Base-by-base conservation (phyloP, 208 protist species). In the Naegleria lovaniensis region DNA sequence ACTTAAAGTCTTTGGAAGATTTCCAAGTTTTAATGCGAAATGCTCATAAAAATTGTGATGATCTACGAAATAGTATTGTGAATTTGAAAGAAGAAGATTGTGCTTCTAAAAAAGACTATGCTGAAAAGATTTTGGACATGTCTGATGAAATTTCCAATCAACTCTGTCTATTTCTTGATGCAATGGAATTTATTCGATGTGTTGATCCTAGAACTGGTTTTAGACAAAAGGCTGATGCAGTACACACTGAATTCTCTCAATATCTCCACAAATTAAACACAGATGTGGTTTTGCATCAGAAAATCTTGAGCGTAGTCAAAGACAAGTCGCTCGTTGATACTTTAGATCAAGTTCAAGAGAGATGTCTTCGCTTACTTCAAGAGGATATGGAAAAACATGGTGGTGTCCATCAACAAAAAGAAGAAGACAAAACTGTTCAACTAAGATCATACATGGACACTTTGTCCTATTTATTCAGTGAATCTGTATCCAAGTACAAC, bases 261-360 rank as follows among this genome's bases (percentile, higher is more conserved):
- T 97, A 96, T 92, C 97, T 98, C 95, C 96, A 94, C 41, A 95
- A 96, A 92, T 95, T 97, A 84, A 98, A 98, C 93, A 95, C 95
- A 33, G 93, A 95, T 11, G 93, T 94, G 9, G 93, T 96, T 55
- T 93, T 97, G 5, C 97, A 98, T 92, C 95, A 96, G 90, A 94
- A 96, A 58, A 95, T 97, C 55, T 91, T 94, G 89, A n/a, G 16
- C 36, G 25, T 52, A 40, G 22, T 97, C 0, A 94, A 96, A 85
- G 94, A 94, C 75, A 92, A 95, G 29, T 94, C 95, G 59, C 95
- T 97, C 25, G 85, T 40, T 13, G 91, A 90, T 0, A 29, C 5
- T 7, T 51, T 91, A 48, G 36, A 43, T 36, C 88, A 13, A 25
- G 87, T 96, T 38, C 96, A 98, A 91, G 89, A 92, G 76, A 55